Percentiles rank a stretch among this genome's conserved stretches.
These are phyloP conservation scores for Puccinia coronata DNA, from an alignment of 1,284 basidiomycete species.

Conservation along the genomic window DNA sequence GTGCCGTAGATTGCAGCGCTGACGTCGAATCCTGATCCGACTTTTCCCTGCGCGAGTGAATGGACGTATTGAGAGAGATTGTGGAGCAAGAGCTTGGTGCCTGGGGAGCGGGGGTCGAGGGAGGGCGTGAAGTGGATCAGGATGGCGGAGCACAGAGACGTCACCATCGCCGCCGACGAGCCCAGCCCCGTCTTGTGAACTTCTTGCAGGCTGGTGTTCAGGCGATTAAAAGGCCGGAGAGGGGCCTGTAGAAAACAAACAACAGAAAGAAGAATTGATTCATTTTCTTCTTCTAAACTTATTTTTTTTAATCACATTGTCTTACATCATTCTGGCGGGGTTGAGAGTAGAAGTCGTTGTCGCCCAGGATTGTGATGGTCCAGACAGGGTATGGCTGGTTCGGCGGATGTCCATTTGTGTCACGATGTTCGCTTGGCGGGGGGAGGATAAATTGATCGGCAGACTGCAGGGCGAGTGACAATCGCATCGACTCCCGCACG, in stretches of 20 bases:
- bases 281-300: constrained; percentile 20
- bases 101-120: constrained; percentile 56
- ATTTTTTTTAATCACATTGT: neutral
- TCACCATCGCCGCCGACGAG: constrained; percentile 93
- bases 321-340: constrained; percentile 34
- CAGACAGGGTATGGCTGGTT: constrained; percentile 5
- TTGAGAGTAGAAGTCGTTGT: constrained; percentile 49
- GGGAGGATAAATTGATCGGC: neutral
- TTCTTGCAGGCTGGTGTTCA: constrained; percentile 69
- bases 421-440: neutral
- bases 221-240: constrained; percentile 73
- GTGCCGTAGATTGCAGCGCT: constrained; percentile 91
- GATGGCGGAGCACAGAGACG: constrained; percentile 83
- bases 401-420: neutral
- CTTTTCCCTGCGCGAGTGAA: constrained; percentile 95
- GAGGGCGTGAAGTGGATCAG: constrained; percentile 59
- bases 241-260: constrained; percentile 61
- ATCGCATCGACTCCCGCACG: constrained; percentile 28
- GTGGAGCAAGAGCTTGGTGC: constrained; percentile 71
- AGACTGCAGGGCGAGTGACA: constrained; percentile 16
- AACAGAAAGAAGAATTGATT: too few species aligned
- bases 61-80: constrained; percentile 94
- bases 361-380: constrained; percentile 29
- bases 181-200: constrained; percentile 98
- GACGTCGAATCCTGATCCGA: constrained; percentile 96